Percentiles rank a stretch among this genome's conserved stretches.
phyloP scores from a whole-genome alignment of 2,329 filamentous ascomycete species.

The Macroventuria anomochaeta region DNA sequence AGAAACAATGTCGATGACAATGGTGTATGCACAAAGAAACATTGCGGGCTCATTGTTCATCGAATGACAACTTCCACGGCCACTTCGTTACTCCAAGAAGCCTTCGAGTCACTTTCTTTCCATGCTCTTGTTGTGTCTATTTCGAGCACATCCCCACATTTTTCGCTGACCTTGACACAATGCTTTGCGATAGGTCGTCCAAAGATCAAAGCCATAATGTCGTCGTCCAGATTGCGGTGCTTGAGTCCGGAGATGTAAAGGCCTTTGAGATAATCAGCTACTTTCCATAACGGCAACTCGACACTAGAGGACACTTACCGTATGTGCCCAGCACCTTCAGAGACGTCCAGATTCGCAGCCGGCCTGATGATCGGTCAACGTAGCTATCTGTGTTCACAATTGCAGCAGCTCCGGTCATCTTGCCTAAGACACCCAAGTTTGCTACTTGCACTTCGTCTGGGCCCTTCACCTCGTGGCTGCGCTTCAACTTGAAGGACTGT shows the following conservation, averaged over 20 bases:
- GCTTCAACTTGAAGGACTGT: conserved; percentile 57
- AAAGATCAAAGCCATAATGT: conserved; percentile 77
- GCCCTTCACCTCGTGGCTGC: conserved; percentile 49
- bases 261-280: conserved; percentile 54
- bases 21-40: not conserved
- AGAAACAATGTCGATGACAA: not conserved
- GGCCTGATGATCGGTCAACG: conserved; percentile 62
- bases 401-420: conserved; percentile 89
- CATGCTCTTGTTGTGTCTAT: conserved; percentile 81
- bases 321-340: conserved; percentile 81
- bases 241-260: conserved; percentile 78
- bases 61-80: conserved; percentile 44
- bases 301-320: conserved; percentile 55
- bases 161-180: conserved; percentile 66
- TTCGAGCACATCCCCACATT: conserved; percentile 69
- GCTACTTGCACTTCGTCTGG: conserved; percentile 61
- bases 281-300: no score
- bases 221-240: conserved; percentile 63
- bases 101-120: conserved; percentile 72
- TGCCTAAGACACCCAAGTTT: conserved; percentile 78
- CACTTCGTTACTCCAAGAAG: conserved; percentile 73
- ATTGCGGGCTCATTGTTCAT: conserved; percentile 13
- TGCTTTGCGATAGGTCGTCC: conserved; percentile 71
- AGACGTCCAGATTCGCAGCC: conserved; percentile 69
- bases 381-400: conserved; percentile 69